Evolutionary conservation across 2,329 filamentous ascomycete species (phyloP).

Genomic region (Cadophora gregata): DNA sequence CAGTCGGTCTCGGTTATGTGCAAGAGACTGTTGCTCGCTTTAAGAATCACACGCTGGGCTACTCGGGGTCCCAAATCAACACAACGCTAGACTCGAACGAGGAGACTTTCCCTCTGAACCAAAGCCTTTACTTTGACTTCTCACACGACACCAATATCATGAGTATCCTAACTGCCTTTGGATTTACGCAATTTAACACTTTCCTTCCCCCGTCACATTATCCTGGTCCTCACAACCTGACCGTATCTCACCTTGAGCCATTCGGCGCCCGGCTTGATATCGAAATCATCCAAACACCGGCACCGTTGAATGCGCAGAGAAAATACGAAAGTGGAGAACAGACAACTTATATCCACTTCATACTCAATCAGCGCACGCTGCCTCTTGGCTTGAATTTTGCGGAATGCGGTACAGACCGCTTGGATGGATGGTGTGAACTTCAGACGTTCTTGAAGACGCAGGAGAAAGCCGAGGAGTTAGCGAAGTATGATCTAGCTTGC

Average conservation of each 20-base stretch:
- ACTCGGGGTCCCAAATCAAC: slow-evolving; percentile 67
- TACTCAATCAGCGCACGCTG: slow-evolving; percentile 76
- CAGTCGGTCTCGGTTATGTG: slow-evolving; percentile 76
- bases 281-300: slow-evolving; percentile 72
- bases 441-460: slow-evolving; percentile 69
- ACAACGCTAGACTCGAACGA: slow-evolving; percentile 72
- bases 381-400: slow-evolving; percentile 70
- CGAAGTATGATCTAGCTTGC: slow-evolving; percentile 70
- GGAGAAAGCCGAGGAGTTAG: slow-evolving; percentile 60
- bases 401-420: slow-evolving; percentile 64
- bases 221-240: slow-evolving; percentile 64
- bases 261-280: slow-evolving; percentile 77
- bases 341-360: slow-evolving; percentile 75
- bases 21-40: slow-evolving; percentile 76
- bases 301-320: slow-evolving; percentile 63
- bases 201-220: slow-evolving; percentile 62
- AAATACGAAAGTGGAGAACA: slow-evolving; percentile 53
- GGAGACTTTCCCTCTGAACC: slow-evolving; percentile 74
- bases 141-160: slow-evolving; percentile 79
- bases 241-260: slow-evolving; percentile 70
- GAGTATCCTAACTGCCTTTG: slow-evolving; percentile 73
- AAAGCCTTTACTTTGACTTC: slow-evolving; percentile 78
- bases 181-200: slow-evolving; percentile 70
- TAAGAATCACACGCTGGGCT: slow-evolving; percentile 66
- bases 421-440: slow-evolving; percentile 81